Evolutionary conservation across 495 filamentous ascomycete species (phyloP), one percentile per base, ranked within the genome.

Genomic region (Hyaloscypha finlandica): DNA sequence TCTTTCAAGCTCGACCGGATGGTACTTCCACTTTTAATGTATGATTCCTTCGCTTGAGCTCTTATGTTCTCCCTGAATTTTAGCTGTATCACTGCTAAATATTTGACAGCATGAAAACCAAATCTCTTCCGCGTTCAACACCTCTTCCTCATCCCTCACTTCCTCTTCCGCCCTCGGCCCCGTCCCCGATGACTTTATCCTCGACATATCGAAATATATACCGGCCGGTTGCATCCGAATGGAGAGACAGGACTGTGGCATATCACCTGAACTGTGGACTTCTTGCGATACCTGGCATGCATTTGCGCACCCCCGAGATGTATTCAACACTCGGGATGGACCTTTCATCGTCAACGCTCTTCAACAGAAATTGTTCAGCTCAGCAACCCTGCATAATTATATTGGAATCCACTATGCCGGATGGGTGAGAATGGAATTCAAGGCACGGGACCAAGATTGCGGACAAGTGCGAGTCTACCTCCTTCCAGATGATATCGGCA

Each of bases 401-500:
- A 3, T 39, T 4, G 63, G 30, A 19, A 71, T 81, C 8, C 77
- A 81, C 66, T 39, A 53, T 2, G 65, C 63, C 1, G 57, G 70
- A 45, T 85, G 81, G 81, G 74, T 84, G n/a, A 73, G 78, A 22
- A 71, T 84, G 61, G 77, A 77, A 8, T 76, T 81, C 61, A 64
- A 68, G 20, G 20, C 66, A 6, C 71, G 63, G 5, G 37, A 70
- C 58, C 56, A 68, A 14, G 8, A 73, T 6, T 61, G 54, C 2
- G 76, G 71, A 33, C 73, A 80, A 52, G 71, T 89, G 14, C 84
- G 86, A 31, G 76, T 95, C 1, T 92, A 88, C 68, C 71, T 92
- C 11, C 80, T 93, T 11, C 88, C 90, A 12, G 85, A 89, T 55
- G 87, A 93, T 78, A 79, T 89, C 8, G 81, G 84, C 19, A 81